Evolutionary conservation across 768 basidiomycete species (phyloP), one percentile per base, ranked within the genome.

Genomic region (Phylloporus arenicola): DNA sequence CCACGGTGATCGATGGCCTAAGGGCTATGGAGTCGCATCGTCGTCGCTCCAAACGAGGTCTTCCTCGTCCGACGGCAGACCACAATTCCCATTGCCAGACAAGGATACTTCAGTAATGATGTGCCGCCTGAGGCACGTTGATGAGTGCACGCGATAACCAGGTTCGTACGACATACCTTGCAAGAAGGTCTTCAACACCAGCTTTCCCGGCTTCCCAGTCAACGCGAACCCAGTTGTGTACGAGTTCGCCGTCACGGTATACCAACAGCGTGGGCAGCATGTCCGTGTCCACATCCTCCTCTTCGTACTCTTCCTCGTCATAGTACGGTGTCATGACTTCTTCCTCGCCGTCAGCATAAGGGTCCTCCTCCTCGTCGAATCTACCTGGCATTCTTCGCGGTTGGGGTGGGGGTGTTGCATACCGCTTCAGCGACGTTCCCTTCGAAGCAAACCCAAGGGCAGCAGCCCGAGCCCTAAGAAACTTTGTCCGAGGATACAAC

Each of bases 161-260:
- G 22, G 9, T 31, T 24, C 40, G 9, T 41, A 24, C 38, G 42
- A 39, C 39, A 48, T 53, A 88, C 86, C 74, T 80, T 58, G 76
- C 72, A 14, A 90, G 72, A 7, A 87, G 68, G 39, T 86, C 85
- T 54, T 87, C 83, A 0, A 90, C 60, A 22, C 82, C 85, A n/a
- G 75, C 76, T 30, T 69, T 61, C 12, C 82, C 83, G 0, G 84
- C 86, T 64, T 88, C 88, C 89, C 88, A 91, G 64, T 92, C 88
- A 4, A 91, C 88, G 22, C 89, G 75, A 9, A 92, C 85, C 89
- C 89, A 92, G 43, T 87, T 88, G 58, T 88, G 79, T n/a, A 89
- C 80, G n/a, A 92, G 78, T 53, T 88, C 81, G 16, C 89, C 88
- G 50, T 79, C 82, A 16, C 82, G 84, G 58, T 91, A 91, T 4